These are phyloP conservation scores for Zelonia costaricensis DNA, from an alignment of 208 protist species.

Conservation along the genomic window DNA sequence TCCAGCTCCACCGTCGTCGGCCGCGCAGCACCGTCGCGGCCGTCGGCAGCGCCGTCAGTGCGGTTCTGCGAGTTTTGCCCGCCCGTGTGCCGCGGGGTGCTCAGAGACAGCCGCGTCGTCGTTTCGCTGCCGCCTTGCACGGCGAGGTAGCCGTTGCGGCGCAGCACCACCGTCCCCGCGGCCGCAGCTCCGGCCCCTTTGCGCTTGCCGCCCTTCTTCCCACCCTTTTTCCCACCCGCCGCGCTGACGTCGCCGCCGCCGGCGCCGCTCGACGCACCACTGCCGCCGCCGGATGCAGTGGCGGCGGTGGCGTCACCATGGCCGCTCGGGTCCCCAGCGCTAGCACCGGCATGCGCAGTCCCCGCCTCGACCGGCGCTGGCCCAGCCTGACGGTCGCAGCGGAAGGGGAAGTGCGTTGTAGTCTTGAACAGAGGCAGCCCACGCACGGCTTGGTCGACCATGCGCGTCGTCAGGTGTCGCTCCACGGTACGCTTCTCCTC, in stretches of 20 bases:
- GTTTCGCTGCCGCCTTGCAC: not conserved
- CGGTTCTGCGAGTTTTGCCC: not conserved
- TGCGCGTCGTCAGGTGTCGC: slow-evolving; percentile 6
- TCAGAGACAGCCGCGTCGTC: not conserved
- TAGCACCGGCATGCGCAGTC: not conserved
- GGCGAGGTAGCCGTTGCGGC: not conserved
- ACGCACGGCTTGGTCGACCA: slow-evolving; percentile 23
- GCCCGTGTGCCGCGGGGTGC: not conserved
- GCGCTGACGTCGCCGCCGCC: too few relatives aligned
- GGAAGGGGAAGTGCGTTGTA: slow-evolving; percentile 45
- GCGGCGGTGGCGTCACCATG: not conserved
- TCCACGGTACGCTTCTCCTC: slow-evolving; percentile 16
- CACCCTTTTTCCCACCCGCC: not conserved
- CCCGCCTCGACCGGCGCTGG: not conserved
- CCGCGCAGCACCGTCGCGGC: not conserved
- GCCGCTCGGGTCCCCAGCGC: not conserved
- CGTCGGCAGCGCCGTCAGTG: too few relatives aligned
- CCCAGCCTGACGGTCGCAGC: too few relatives aligned
- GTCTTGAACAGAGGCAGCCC: slow-evolving; percentile 34
- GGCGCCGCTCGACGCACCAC: too few relatives aligned
- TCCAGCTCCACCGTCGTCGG: not conserved
- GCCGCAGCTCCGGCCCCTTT: not conserved
- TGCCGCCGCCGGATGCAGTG: too few relatives aligned
- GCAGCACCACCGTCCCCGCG: not conserved
- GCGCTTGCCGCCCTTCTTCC: not conserved